Evolutionary conservation across 192 early-diverging fungal genomes (phyloP), one percentile per base, ranked within the genome.

Genomic region (Backusella sp.): DNA sequence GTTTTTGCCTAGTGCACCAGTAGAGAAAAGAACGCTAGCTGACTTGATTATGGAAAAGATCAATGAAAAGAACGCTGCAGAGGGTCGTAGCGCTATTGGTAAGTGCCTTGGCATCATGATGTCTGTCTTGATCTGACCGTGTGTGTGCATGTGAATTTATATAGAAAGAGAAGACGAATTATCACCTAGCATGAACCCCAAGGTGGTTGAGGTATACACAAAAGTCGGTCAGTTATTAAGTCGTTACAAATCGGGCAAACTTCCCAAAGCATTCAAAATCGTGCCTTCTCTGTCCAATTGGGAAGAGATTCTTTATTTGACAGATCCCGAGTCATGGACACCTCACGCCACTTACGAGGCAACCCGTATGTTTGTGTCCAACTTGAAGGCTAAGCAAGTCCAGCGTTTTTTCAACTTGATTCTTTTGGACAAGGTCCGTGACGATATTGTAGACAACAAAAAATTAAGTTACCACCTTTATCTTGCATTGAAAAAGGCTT

Each of bases 241-340:
- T 62, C 90, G 98, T 26, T 98, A 99, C 91, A 94, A 94, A 74
- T 96, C 95, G 19, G 97, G 97, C 32, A 92, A 92, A 79, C 88
- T 98, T 53, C 98, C 98, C 68, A 98, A 99, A 84, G 94, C 96
- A 19, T 99, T 99, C 91, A 99, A 99, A 86, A 97, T 99, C 73
- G 95, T 98, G 59, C 96, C 98, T 6, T 92, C 94, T 6, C 88
- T 99, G 52, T 85, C 89, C 46, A 94, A 99, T 87, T 99, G 98
- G 98, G 96, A 99, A 82, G 95, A 99, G 79, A 90, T 99, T 41
- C 80, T 99, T 73, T 96, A 93, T 78, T 84, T 98, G 49, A 99
- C 98, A 3, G 86, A 85, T 23, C 98, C 98, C 0, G 92, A 93
- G 36, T 87, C 90, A 42, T 99, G 98, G 98, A 96, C 98, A 8